Conservation (phyloP, 345 rosid genomes). For the Bruguiera parviflora region DNA sequence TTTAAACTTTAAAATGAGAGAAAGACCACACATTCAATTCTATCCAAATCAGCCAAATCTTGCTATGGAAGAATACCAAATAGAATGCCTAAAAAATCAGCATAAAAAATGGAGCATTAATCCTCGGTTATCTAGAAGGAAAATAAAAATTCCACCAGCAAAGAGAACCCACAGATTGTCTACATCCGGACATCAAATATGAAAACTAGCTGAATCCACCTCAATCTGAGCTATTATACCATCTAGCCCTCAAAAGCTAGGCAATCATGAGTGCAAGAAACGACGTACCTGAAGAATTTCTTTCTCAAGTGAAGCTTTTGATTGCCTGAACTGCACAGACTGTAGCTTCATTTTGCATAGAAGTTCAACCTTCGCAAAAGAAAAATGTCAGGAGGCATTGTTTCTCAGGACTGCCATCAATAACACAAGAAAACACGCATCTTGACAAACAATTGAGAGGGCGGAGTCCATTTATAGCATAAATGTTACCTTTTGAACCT, state of each 20-base stretch:
- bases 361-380: conserved; percentile 20
- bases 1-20: too few species aligned
- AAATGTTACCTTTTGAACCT: conserved; percentile 27
- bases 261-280: neutral
- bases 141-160: neutral
- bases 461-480: neutral
- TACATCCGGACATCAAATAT: neutral
- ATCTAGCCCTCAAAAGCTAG: neutral
- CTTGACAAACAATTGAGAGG: too few species aligned
- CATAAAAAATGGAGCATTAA: too few species aligned
- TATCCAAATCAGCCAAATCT: too few species aligned
- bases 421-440: too few species aligned
- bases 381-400: neutral
- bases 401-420: neutral
- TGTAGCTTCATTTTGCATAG: conserved; percentile 31
- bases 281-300: conserved; percentile 28
- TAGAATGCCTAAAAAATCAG: too few species aligned
- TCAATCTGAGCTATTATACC: neutral
- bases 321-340: conserved; percentile 29
- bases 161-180: neutral
- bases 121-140: too few species aligned
- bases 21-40: too few species aligned
- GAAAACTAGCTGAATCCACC: neutral
- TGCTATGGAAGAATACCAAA: too few species aligned
- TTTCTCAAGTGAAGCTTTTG: conserved; percentile 31